A percentile compares a stretch with the other conserved stretches of the same genome.
Evolutionary conservation across 169 alveolate species (phyloP).

Genomic region (Neospora caninum): DNA sequence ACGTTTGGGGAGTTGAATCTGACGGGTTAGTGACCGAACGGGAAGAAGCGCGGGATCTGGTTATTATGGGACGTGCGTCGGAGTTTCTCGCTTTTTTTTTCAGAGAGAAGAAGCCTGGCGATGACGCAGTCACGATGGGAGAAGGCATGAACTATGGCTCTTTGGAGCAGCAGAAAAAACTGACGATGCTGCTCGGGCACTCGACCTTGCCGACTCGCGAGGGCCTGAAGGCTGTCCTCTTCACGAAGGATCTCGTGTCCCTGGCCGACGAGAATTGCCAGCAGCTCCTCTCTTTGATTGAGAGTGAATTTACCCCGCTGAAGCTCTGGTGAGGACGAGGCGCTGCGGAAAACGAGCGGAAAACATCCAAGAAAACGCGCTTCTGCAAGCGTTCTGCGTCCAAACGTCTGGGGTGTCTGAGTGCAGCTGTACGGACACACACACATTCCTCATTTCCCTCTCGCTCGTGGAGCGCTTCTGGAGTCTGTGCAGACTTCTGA

Average conservation of each 20-base stretch:
- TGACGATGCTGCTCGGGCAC: constrained; percentile 85
- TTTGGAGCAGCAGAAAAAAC: constrained; percentile 82
- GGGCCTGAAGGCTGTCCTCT: constrained; percentile 80
- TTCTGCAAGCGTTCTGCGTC: too few species aligned
- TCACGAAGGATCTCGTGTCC: constrained; percentile 79
- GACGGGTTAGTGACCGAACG: too few species aligned
- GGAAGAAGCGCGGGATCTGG: too few species aligned
- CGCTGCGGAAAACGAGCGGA: too few species aligned
- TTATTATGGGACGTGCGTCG: neutral
- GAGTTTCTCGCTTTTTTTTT: neutral
- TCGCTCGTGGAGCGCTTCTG: too few species aligned
- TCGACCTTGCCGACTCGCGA: constrained; percentile 87
- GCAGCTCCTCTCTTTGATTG: constrained; percentile 82
- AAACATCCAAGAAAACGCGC: too few species aligned
- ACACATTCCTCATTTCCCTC: too few species aligned
- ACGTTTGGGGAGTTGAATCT: too few species aligned
- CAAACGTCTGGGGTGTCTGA: too few species aligned
- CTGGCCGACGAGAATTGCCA: constrained; percentile 80
- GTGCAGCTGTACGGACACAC: too few species aligned
- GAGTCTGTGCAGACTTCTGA: too few species aligned
- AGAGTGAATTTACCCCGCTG: constrained; percentile 76
- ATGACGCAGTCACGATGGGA: neutral
- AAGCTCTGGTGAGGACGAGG: constrained; percentile 67
- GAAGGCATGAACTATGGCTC: constrained; percentile 45
- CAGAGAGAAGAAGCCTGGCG: constrained; percentile 48